Conservation (phyloP, 192 early-diverging fungal genomes). For the Mortierella alpina region DNA sequence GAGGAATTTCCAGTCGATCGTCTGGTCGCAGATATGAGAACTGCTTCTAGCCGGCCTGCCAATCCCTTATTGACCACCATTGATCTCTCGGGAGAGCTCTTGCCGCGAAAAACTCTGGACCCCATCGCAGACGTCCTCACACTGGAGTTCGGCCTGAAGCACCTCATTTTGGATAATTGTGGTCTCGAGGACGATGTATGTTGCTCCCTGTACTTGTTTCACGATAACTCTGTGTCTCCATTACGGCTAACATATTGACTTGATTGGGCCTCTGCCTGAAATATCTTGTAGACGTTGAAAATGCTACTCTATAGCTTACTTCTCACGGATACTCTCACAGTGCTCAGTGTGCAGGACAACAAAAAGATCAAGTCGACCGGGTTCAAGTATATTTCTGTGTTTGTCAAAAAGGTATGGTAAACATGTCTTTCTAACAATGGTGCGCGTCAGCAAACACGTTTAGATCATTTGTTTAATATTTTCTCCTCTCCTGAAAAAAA, state of each 20-base stretch:
- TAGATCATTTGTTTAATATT: not conserved
- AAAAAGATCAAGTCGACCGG: constrained; percentile 75
- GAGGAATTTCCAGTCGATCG: constrained; percentile 56
- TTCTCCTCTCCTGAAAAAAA: not conserved
- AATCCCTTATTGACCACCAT: constrained; percentile 45
- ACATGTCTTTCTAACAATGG: too few relatives aligned
- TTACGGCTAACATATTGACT: not conserved
- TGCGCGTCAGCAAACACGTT: not conserved
- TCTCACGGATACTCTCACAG: constrained; percentile 70
- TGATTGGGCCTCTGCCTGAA: not conserved
- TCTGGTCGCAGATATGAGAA: constrained; percentile 32
- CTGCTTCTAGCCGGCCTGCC: constrained; percentile 20
- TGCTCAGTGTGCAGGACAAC: constrained; percentile 78
- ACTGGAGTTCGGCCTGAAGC: constrained; percentile 77
- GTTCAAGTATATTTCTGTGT: constrained; percentile 78
- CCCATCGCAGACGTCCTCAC: constrained; percentile 82
- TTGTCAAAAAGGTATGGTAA: constrained; percentile 69
- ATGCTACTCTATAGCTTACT: constrained; percentile 78
- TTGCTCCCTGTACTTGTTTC: not conserved
- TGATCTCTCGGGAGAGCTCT: constrained; percentile 57
- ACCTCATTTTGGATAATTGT: constrained; percentile 76
- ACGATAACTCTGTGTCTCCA: not conserved
- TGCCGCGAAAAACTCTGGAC: constrained; percentile 67
- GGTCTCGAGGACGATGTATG: constrained; percentile 77
- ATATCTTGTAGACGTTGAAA: constrained; percentile 60